phyloP scores from a whole-genome alignment of 2,329 filamentous ascomycete species.

The Ceratocystis variospora region DNA sequence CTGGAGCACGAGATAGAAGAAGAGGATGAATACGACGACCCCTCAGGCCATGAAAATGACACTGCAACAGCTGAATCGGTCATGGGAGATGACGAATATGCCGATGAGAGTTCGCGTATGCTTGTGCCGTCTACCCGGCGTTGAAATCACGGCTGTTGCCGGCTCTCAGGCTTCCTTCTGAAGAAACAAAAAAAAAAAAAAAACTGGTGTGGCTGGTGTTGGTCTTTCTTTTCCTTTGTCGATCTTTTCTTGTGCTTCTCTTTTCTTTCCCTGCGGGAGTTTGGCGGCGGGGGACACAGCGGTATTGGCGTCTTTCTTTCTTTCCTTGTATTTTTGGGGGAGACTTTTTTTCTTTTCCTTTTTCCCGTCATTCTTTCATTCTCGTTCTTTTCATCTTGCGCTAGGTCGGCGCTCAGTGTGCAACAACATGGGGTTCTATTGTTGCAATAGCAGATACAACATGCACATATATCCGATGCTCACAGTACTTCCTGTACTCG shows the following conservation, averaged over 20 bases:
- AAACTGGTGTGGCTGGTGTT: background rate
- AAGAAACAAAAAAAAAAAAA: background rate
- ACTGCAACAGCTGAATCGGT: slow-evolving; percentile 37
- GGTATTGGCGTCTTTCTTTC: slow-evolving; percentile 3
- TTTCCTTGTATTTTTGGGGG: background rate
- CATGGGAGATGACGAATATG: slow-evolving; percentile 39
- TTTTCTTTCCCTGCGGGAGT: background rate
- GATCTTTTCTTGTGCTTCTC: slow-evolving; percentile 4
- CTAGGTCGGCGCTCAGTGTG: too few relatives aligned
- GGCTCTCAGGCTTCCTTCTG: background rate
- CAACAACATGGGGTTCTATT: too few relatives aligned
- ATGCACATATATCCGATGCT: too few relatives aligned
- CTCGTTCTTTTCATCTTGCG: too few relatives aligned
- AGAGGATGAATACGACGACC: slow-evolving; percentile 52
- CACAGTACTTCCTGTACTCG: background rate
- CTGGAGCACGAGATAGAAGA: slow-evolving; percentile 56
- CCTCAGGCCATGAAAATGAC: slow-evolving; percentile 36
- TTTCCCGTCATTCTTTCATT: background rate
- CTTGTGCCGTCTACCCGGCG: slow-evolving; percentile 5
- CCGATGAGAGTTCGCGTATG: slow-evolving; percentile 26
- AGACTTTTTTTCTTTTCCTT: too few relatives aligned
- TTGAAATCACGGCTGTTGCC: background rate
- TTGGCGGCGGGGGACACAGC: background rate
- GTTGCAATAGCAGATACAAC: too few relatives aligned
- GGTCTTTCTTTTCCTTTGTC: background rate